A percentile compares a stretch with the other conserved stretches of the same genome.
These are phyloP conservation scores for Dothistroma septosporum DNA, from an alignment of 2,329 filamentous ascomycete species.

Conservation along the genomic window DNA sequence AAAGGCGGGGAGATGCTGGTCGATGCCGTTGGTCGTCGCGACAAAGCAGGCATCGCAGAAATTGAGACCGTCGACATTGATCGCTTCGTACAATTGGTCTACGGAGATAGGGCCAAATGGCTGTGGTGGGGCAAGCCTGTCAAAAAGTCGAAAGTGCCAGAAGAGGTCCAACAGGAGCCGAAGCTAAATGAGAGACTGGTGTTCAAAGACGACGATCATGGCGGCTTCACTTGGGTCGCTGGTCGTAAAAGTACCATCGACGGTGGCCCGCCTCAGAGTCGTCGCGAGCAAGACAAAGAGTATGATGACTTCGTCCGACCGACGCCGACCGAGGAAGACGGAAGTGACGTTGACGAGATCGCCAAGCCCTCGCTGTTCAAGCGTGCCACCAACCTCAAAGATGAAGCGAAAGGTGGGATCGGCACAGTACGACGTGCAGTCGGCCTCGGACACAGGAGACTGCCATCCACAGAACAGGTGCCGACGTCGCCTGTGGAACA, in stretches of 20 bases:
- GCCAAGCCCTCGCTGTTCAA: constrained; percentile 60
- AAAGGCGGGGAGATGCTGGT: constrained; percentile 93
- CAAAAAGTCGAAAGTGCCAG: constrained; percentile 46
- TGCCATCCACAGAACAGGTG: constrained; percentile 32
- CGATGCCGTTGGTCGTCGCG: constrained; percentile 79
- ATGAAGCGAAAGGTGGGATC: constrained; percentile 75
- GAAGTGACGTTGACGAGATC: constrained; percentile 32
- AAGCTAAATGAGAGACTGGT: constrained; percentile 38
- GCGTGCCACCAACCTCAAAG: constrained; percentile 72
- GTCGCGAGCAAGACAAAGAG: constrained; percentile 20
- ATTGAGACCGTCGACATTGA: constrained; percentile 90
- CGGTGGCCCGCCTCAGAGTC: constrained; percentile 34
- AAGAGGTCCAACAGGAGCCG: constrained; percentile 16
- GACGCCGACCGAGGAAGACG: constrained; percentile 30
- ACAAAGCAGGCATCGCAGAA: constrained; percentile 85
- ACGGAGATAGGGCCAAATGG: constrained; percentile 85
- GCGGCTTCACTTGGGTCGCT: constrained; percentile 44
- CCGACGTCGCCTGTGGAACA: constrained; percentile 8
- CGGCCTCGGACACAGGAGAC: constrained; percentile 47
- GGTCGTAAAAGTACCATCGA: constrained; percentile 49
- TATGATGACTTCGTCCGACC: constrained; percentile 21
- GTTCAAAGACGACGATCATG: constrained; percentile 57
- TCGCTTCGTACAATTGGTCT: constrained; percentile 70
- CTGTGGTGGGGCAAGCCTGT: constrained; percentile 88
- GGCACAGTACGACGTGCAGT: constrained; percentile 84